phyloP scores from a whole-genome alignment of 2,329 filamentous ascomycete genomes.

The Fusarium aywerte region DNA sequence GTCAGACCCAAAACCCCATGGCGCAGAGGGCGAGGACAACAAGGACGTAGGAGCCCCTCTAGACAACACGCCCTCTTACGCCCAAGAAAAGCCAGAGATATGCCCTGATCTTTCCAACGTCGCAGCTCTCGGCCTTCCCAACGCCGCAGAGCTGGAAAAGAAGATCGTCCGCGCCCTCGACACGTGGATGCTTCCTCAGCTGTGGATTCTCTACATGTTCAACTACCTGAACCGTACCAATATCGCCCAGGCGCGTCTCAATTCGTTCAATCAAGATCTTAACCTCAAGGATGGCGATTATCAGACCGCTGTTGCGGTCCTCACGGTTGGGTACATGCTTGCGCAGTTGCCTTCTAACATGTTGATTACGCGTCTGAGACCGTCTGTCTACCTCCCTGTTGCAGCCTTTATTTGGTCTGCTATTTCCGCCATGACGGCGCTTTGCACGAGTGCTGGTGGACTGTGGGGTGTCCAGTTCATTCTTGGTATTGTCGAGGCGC shows the following conservation, averaged over 20 bases:
- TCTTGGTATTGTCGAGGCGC: conserved; percentile 32
- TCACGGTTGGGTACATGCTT: conserved; percentile 36
- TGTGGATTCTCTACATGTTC: conserved; percentile 41
- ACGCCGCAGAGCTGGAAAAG: conserved; percentile 26
- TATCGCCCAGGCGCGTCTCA: conserved; percentile 34
- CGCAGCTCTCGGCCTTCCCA: conserved; percentile 20
- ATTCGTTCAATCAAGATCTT: conserved; percentile 32
- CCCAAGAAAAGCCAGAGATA: conserved; percentile 17
- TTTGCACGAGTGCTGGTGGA: conserved; percentile 25
- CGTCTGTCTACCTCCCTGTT: conserved; percentile 17
- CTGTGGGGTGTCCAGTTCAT: conserved; percentile 33
- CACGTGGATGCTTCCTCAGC: conserved; percentile 33
- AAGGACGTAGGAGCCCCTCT: background rate
- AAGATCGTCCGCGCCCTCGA: conserved; percentile 34
- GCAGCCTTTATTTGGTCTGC: conserved; percentile 33
- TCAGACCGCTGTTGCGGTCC: conserved; percentile 32
- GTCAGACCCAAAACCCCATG: conserved; percentile 21
- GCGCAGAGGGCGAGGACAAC: background rate
- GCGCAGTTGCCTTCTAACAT: conserved; percentile 35
- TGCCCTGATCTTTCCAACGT: conserved; percentile 29
- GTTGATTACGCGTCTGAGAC: conserved; percentile 32
- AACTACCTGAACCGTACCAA: conserved; percentile 38
- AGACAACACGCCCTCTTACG: conserved; percentile 5
- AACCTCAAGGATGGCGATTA: conserved; percentile 37
- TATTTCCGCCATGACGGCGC: conserved; percentile 24